These are phyloP conservation scores for Pleurotus djamor DNA, from an alignment of 768 basidiomycete species.

Conservation along the genomic window DNA sequence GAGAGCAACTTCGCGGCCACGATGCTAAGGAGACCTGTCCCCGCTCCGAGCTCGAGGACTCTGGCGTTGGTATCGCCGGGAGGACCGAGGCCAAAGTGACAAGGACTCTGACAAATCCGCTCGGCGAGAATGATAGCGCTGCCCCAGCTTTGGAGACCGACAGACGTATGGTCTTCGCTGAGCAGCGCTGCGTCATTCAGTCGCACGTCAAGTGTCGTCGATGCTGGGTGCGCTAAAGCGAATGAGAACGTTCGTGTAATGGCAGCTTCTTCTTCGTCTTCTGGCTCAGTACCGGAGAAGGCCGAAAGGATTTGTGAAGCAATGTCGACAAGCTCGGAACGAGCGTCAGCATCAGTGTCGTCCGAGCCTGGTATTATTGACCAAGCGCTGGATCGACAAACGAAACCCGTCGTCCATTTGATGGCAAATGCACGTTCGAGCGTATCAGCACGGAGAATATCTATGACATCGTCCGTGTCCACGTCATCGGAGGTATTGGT, in stretches of 20 bases:
- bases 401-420: conserved; percentile 72
- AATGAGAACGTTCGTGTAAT: conserved; percentile 57
- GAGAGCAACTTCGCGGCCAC: conserved; percentile 47
- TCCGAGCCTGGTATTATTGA: conserved; percentile 11
- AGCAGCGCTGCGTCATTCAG: conserved; percentile 71
- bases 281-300: conserved; percentile 40
- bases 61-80: conserved; percentile 15
- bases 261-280: conserved; percentile 34
- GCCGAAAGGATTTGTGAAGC: conserved; percentile 56
- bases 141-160: conserved; percentile 86
- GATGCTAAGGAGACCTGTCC: conserved; percentile 83
- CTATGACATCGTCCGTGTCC: conserved; percentile 27
- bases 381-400: conserved; percentile 61
- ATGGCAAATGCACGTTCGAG: conserved; percentile 70
- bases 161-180: conserved; percentile 69
- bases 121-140: conserved; percentile 72
- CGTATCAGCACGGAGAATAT: conserved; percentile 55
- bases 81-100: conserved; percentile 30
- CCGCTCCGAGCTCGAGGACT: conserved; percentile 81
- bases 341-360: conserved; percentile 34
- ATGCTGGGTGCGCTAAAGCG: conserved; percentile 16
- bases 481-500: conserved; percentile 9
- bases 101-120: conserved; percentile 50
- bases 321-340: conserved; percentile 47
- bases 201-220: conserved; percentile 39